Evolutionary conservation across 2,329 filamentous ascomycete species (phyloP), one percentile per base, ranked within the genome.

Genomic region (Claviceps pazoutovae): DNA sequence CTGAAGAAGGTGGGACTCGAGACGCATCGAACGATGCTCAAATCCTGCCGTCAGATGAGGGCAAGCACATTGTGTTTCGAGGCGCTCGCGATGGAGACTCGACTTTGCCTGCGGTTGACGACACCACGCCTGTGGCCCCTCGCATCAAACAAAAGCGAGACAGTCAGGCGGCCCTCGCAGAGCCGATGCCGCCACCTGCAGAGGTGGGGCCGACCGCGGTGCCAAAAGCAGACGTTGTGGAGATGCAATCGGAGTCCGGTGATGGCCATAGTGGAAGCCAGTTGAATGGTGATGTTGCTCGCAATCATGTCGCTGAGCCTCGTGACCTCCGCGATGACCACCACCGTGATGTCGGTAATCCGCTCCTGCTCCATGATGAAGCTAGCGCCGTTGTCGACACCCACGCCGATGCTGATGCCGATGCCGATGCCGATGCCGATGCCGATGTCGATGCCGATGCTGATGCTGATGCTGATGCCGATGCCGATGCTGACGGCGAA

Each of bases 181-280:
- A 57, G 51, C 51, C 55, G 51, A 56, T 55, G 53, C 56, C 54
- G 52, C 55, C 54, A 41, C 50, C 53, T 46, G 52, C 13, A 30
- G 44, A 60, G 46, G 57, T 60, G 62, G 59, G 59, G 59, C 60
- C 58, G 56, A 54, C 47, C 50, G 52, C 59, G 56, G 57, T 44
- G 58, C 30, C 51, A 46, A 53, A 55, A 43, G 52, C 59, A 56
- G 61, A 61, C 60, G 62, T 55, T 46, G 57, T 60, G 59, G 62
- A 62, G 51, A 53, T 48, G 50, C 65, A 65, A 53, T 66, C 67
- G 49, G 60, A 65, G 50, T 71, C 71, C 52, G 66, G 62, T 58
- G 68, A 65, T 55, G 68, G 64, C 53, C 65, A 65, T 48, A 59
- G 57, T 55, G 63, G 67, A 48, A 68, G 70, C 49, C 65, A 62